Conservation (phyloP, 768 basidiomycete species). For the Lactarius tabidus region DNA sequence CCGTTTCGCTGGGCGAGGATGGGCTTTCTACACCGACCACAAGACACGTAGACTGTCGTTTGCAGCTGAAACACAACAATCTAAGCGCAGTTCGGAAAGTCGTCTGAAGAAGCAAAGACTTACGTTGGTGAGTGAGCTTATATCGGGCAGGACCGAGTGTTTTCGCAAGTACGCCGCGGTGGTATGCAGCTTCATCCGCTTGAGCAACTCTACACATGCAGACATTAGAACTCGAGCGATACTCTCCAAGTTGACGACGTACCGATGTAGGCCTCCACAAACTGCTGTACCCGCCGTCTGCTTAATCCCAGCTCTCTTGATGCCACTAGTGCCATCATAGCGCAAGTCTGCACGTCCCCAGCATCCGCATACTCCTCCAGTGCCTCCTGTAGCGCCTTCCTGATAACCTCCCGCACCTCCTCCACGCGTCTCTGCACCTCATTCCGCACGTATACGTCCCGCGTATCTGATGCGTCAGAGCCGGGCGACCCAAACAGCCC, state of each 20-base stretch:
- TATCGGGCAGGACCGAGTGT: constrained; percentile 46
- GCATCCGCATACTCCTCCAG: constrained; percentile 35
- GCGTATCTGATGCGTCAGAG: constrained; percentile 3
- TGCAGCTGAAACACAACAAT: constrained; percentile 50
- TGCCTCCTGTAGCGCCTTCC: constrained; percentile 9
- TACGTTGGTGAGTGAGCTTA: constrained; percentile 54
- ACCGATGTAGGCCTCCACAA: constrained; percentile 76
- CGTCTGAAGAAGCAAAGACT: constrained; percentile 16
- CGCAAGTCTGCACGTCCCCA: constrained; percentile 79
- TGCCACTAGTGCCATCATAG: constrained; percentile 63
- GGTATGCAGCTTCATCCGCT: constrained; percentile 55
- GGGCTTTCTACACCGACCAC: constrained; percentile 66
- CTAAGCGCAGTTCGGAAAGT: not conserved
- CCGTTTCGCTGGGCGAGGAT: constrained; percentile 46
- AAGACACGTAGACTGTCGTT: constrained; percentile 66
- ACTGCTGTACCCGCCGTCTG: constrained; percentile 41
- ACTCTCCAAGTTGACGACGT: constrained; percentile 23
- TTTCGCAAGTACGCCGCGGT: constrained; percentile 77
- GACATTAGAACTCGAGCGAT: constrained; percentile 5
- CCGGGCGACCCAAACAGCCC: constrained; percentile 15
- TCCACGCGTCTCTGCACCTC: constrained; percentile 13
- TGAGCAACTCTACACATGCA: constrained; percentile 50
- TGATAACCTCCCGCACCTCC: constrained; percentile 20
- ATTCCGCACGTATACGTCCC: constrained; percentile 9
- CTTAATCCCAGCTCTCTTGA: constrained; percentile 52